Conservation (phyloP, 2,329 filamentous ascomycete species). For the Beauveria varroae region DNA sequence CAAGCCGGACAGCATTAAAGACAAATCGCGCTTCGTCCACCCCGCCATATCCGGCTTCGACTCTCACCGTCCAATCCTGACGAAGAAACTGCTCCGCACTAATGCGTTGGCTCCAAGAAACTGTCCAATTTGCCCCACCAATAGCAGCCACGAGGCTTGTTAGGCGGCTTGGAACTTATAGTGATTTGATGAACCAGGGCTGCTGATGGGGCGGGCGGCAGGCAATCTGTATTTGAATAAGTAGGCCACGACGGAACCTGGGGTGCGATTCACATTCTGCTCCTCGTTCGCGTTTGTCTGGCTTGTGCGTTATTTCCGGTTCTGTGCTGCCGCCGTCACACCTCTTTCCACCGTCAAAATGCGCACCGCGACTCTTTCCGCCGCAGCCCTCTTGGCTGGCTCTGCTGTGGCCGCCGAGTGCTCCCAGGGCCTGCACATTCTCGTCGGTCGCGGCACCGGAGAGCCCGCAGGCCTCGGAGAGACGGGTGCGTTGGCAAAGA, state of each 20-base stretch:
- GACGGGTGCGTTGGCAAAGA: conserved; percentile 25
- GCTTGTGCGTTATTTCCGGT: background rate
- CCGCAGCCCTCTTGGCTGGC: conserved; percentile 14
- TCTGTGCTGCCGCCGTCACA: background rate
- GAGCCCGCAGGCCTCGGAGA: conserved; percentile 28
- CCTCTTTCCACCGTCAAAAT: background rate
- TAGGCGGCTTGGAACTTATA: background rate
- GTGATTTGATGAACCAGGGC: background rate
- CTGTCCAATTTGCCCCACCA: background rate
- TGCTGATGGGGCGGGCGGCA: background rate
- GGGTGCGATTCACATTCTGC: background rate
- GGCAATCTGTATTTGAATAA: background rate
- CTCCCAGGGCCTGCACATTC: conserved; percentile 30
- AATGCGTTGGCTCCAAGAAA: background rate
- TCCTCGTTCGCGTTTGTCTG: background rate
- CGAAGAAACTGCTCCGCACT: background rate
- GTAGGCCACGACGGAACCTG: background rate
- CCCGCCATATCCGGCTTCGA: background rate
- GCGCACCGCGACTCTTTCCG: conserved; percentile 7
- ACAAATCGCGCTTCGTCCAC: too few species aligned
- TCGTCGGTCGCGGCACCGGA: conserved; percentile 31
- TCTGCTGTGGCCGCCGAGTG: conserved; percentile 24
- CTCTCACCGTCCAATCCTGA: background rate
- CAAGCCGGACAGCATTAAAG: background rate
- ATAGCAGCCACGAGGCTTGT: background rate